A percentile compares a stretch with the other conserved stretches of the same genome.
Evolutionary conservation across 192 early-diverging fungal genomes (phyloP).

Genomic region (Entomortierella parvispora): DNA sequence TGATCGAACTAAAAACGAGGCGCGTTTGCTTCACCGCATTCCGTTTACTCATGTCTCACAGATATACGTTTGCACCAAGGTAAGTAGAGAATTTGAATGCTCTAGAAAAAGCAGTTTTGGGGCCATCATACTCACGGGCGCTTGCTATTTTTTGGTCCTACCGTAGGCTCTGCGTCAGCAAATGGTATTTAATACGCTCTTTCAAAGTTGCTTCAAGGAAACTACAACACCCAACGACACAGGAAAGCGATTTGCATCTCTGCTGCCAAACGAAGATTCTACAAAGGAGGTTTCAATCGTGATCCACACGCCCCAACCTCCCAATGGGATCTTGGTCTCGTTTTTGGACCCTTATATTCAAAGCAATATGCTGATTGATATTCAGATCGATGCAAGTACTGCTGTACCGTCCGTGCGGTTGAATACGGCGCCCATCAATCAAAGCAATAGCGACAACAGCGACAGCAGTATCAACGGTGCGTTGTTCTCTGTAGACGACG

Average conservation of each 20-base stretch:
- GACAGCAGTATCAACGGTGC: neutral
- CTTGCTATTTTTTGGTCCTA: neutral
- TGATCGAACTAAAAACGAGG: constrained; percentile 46
- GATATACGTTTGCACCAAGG: constrained; percentile 46
- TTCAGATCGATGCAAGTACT: constrained; percentile 39
- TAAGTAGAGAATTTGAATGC: neutral
- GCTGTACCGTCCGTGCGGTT: constrained; percentile 17
- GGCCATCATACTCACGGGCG: neutral
- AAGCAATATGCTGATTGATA: constrained; percentile 28
- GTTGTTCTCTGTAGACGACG: constrained; percentile 12
- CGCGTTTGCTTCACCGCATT: constrained; percentile 35
- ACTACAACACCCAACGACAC: constrained; percentile 8
- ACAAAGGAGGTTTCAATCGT: constrained; percentile 20
- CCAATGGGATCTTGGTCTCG: constrained; percentile 26
- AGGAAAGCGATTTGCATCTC: constrained; percentile 8
- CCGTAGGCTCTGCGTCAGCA: constrained; percentile 53
- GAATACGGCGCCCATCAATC: neutral
- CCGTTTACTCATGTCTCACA: constrained; percentile 42
- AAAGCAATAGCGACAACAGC: neutral
- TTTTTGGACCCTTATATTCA: constrained; percentile 42
- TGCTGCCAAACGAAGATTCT: neutral
- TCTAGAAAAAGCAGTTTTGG: neutral
- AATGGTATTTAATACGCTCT: constrained; percentile 54
- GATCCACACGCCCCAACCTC: constrained; percentile 38
- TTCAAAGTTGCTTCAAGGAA: constrained; percentile 61